Evolutionary conservation across 2,329 filamentous ascomycete genomes (phyloP).

Genomic region (Fusarium neocosmosporiellum): DNA sequence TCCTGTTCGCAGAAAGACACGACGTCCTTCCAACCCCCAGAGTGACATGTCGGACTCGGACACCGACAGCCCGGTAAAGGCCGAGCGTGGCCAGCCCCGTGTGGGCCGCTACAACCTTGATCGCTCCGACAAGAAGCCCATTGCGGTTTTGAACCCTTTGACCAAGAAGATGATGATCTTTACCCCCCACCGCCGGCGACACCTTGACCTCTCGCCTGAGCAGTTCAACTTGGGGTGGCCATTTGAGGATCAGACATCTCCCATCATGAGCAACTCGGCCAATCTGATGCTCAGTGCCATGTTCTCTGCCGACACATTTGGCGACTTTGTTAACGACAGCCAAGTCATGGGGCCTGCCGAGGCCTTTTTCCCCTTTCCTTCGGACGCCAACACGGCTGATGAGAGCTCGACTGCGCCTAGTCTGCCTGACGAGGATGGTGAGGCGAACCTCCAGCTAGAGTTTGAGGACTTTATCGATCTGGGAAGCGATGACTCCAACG

Average conservation of each 20-base stretch:
- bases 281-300: conserved; percentile 85
- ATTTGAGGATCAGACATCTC: conserved; percentile 57
- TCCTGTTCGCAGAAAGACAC: conserved; percentile 60
- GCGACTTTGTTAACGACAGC: conserved; percentile 68
- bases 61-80: conserved; percentile 58
- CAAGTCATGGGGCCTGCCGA: conserved; percentile 79
- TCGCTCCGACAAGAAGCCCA: conserved; percentile 65
- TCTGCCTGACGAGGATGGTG: conserved; percentile 66
- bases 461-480: conserved; percentile 79
- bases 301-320: conserved; percentile 66
- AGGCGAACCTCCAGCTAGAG: conserved; percentile 72
- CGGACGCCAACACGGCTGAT: conserved; percentile 67
- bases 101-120: conserved; percentile 66
- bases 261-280: conserved; percentile 74
- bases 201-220: conserved; percentile 65
- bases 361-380: conserved; percentile 78
- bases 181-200: conserved; percentile 62
- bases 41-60: conserved; percentile 64
- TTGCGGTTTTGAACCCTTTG: conserved; percentile 67
- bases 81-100: conserved; percentile 63
- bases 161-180: conserved; percentile 74
- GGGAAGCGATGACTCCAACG: conserved; percentile 70
- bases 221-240: conserved; percentile 63
- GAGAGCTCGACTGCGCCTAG: conserved; percentile 56
- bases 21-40: conserved; percentile 51